Evolutionary conservation across 2,329 filamentous ascomycete species (phyloP), one percentile per base, ranked within the genome.

Genomic region (Tolypocladium nubicola): DNA sequence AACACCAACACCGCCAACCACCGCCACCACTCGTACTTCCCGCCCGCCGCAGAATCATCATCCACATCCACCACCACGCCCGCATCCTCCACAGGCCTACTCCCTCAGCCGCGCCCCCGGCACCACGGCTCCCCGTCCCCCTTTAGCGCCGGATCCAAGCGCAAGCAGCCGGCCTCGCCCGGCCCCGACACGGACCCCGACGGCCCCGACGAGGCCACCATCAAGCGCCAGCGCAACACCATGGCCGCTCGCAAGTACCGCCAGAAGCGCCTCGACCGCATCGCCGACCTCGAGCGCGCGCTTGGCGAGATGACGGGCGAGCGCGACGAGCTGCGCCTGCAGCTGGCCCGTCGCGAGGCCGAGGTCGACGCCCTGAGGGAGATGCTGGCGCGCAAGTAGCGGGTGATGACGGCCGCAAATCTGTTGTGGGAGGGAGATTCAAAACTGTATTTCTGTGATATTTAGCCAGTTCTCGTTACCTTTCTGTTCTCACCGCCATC

Each of bases 221-320:
- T 76, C 65, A 88, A 88, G 69, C 83, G 86, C 35, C 80, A 82
- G 60, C 80, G 82, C 60, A 89, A 89, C 69, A 89, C 85, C 16
- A 77, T 87, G 60, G 86, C 86, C n/a, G 86, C 86, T 37, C 79
- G 84, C 60, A 84, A 86, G 60, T 89, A 88, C 67, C 82, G 86
- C 33, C 85, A 89, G 68, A 87, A 86, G 68, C 82, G 85, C 52
- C 77, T 88, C 39, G 85, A 89, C 63, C 82, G 84, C 60, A 81
- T 88, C 68, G 72, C 71, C 33, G 79, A 82, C 60, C 76, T 89
- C 38, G 85, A 89, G 68, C 69, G 72, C 10, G 78, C 81, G 23
- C 72, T 89, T 47, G 78, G 78, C 52, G 76, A 79, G 49, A 78
- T 85, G 65, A 80, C 80, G 58, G 70, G 76, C 53, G 86, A 89